Percentiles rank a stretch among this genome's conserved stretches.
phyloP scores from a whole-genome alignment of 805 yeast species.

The Barnettozyma sucrosica region DNA sequence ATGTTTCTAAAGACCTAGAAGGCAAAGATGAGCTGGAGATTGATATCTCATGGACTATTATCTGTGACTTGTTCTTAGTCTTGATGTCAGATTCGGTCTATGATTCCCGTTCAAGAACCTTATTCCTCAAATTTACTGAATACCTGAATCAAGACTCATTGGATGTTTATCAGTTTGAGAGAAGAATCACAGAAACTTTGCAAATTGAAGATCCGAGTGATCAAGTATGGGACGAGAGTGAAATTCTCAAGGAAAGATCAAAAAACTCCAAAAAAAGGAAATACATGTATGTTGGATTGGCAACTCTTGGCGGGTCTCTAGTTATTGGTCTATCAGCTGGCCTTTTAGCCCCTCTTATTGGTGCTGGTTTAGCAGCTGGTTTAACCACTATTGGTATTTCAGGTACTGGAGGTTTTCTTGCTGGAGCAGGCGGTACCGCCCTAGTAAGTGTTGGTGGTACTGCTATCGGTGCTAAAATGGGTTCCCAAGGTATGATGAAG shows the following conservation, averaged over 20 bases:
- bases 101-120: slow-evolving; percentile 81
- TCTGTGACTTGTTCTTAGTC: slow-evolving; percentile 84
- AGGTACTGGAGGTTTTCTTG: slow-evolving; percentile 89
- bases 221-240: slow-evolving; percentile 67
- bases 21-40: slow-evolving; percentile 36
- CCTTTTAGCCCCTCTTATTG: slow-evolving; percentile 92
- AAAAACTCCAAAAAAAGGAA: slow-evolving; percentile 60
- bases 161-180: slow-evolving; percentile 84
- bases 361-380: slow-evolving; percentile 98
- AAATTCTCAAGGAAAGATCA: slow-evolving; percentile 65
- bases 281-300: slow-evolving; percentile 84
- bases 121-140: slow-evolving; percentile 64
- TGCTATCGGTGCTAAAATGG: slow-evolving; percentile 85
- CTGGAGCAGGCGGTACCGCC: slow-evolving; percentile 96
- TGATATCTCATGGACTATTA: slow-evolving; percentile 87
- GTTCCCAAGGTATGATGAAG: slow-evolving; percentile 74
- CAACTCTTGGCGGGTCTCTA: slow-evolving; percentile 92
- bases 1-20: slow-evolving; percentile 8
- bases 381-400: slow-evolving; percentile 88
- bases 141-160: slow-evolving; percentile 51
- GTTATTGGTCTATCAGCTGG: slow-evolving; percentile 96
- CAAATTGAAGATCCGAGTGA: slow-evolving; percentile 83
- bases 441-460: slow-evolving; percentile 90
- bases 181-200: slow-evolving; percentile 82
- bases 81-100: slow-evolving; percentile 78